These are phyloP conservation scores for Podospora didyma DNA, from an alignment of 495 filamentous ascomycete species.

Conservation along the genomic window DNA sequence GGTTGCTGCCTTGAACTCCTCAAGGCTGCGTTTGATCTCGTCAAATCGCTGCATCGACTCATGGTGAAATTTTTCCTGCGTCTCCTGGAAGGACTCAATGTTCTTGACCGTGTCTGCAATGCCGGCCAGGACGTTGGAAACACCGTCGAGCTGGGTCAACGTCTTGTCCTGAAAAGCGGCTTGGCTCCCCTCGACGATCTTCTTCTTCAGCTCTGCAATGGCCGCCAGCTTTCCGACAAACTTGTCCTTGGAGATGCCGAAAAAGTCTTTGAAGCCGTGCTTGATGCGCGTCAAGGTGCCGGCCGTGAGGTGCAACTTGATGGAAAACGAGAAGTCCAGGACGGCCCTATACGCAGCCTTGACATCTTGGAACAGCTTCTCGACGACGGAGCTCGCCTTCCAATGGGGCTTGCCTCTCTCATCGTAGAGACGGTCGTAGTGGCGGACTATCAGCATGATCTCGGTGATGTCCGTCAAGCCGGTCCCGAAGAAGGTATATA, in stretches of 20 bases:
- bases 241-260: constrained; percentile 20
- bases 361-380: constrained; percentile 26
- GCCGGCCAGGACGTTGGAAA: constrained; percentile 9
- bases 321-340: constrained; percentile 20
- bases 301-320: constrained; percentile 22
- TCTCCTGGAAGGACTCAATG: constrained; percentile 18
- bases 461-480: constrained; percentile 26
- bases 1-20: constrained; percentile 18
- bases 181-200: constrained; percentile 25
- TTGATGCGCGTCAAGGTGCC: constrained; percentile 16
- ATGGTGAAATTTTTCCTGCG: constrained; percentile 14
- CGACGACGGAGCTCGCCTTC: constrained; percentile 20
- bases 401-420: constrained; percentile 17
- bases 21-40: constrained; percentile 13
- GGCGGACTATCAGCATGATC: constrained; percentile 27
- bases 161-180: constrained; percentile 27
- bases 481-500: constrained; percentile 27
- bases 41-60: constrained; percentile 12
- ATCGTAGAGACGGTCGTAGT: constrained; percentile 27
- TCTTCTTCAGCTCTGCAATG: constrained; percentile 19
- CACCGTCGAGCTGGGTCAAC: constrained; percentile 15
- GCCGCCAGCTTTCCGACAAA: constrained; percentile 19
- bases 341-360: constrained; percentile 19
- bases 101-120: constrained; percentile 15
- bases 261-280: constrained; percentile 28